Conservation (phyloP, 2,329 filamentous ascomycete genomes). For the Fusarium subglutinans region DNA sequence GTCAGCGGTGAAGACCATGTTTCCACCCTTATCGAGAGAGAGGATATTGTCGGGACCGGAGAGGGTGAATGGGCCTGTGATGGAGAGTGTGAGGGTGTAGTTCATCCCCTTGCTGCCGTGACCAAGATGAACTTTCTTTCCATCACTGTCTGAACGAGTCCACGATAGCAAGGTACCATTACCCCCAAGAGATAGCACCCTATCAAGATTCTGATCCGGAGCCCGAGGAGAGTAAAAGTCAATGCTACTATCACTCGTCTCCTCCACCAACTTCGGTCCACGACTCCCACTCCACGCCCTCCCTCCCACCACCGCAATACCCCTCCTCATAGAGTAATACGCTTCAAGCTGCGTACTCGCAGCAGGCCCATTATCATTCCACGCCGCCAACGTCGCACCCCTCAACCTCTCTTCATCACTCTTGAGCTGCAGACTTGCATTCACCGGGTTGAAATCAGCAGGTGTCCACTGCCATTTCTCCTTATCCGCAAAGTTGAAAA, state of each 20-base stretch:
- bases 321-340: conserved; percentile 21
- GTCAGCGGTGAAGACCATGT: not conserved
- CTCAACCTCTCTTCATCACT: not conserved
- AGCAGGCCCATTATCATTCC: conserved; percentile 20
- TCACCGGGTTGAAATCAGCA: conserved; percentile 7
- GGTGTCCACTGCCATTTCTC: conserved; percentile 16
- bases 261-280: not conserved
- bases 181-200: not conserved
- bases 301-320: conserved; percentile 15
- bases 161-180: not conserved
- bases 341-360: conserved; percentile 13
- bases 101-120: conserved; percentile 20
- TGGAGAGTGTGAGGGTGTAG: not conserved
- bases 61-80: not conserved
- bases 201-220: conserved; percentile 10
- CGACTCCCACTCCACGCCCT: conserved; percentile 13
- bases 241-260: not conserved
- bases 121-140: not conserved
- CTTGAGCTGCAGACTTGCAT: conserved; percentile 1
- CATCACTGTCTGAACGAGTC: not conserved
- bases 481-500: not conserved
- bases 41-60: not conserved
- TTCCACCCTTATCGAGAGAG: not conserved
- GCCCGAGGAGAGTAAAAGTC: conserved; percentile 11
- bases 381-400: conserved; percentile 3